Conservation (phyloP, 148 eudicot genomes). For the Chenopodium album region DNA sequence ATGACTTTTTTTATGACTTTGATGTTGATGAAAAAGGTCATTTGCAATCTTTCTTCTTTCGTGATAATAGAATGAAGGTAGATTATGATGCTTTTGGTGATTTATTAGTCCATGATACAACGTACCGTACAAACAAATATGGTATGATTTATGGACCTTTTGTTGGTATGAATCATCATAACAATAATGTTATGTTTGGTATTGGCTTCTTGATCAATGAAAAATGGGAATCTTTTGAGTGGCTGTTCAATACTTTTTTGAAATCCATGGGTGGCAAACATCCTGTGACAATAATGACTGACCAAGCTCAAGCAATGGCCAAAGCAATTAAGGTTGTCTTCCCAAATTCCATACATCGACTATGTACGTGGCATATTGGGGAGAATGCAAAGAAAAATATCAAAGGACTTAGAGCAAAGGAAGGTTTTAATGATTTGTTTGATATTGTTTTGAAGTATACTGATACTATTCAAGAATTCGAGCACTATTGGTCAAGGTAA, state of each 20-base stretch:
- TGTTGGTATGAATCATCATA: not conserved
- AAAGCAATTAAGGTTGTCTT: not conserved
- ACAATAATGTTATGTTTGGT: not conserved
- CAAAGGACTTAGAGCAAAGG: too few species aligned
- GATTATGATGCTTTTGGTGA: too few species aligned
- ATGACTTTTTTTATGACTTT: too few species aligned
- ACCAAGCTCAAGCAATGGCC: not conserved
- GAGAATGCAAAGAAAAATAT: too few species aligned
- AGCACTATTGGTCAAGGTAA: not conserved
- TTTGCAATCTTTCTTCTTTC: too few species aligned
- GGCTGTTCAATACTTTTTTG: not conserved
- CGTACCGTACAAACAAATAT: not conserved
- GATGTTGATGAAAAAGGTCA: too few species aligned
- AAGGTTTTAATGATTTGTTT: too few species aligned
- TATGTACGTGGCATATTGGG: slow-evolving; percentile 1
- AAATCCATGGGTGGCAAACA: not conserved
- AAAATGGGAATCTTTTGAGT: not conserved
- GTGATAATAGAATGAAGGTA: too few species aligned
- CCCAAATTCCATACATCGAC: not conserved
- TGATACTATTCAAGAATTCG: too few species aligned
- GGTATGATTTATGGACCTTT: slow-evolving; percentile 1
- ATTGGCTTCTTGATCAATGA: not conserved
- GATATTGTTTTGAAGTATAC: too few species aligned
- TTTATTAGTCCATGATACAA: too few species aligned
- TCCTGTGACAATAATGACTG: not conserved